Base-by-base conservation (phyloP, 257 asterid genomes). In the Nicotiana benthamiana region DNA sequence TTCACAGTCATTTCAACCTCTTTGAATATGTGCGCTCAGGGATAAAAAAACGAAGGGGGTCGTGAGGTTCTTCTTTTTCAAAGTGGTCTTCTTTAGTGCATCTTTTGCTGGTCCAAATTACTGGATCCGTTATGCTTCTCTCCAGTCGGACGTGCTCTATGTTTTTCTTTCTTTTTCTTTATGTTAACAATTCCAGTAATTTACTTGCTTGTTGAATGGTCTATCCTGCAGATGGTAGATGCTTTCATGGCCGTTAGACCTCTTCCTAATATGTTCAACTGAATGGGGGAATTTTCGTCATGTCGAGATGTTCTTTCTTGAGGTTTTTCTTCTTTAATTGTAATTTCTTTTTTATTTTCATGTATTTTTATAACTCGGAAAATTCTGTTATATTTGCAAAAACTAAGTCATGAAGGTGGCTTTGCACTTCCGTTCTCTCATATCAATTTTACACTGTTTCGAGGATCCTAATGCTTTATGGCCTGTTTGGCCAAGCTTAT, bases 231-330 rank as follows among this genome's bases (percentile, higher is more conserved):
- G 98, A 91, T 93, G 96, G 98, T 93, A 3, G 98, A 92, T 57
- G 95, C 95, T 34, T 93, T 93, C 87, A 93, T 93, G 98, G 95
- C 96, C 1, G 96, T 91, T 6, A 86, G 97, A 16, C 95, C 92
- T 24, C 94, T 94, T 85, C 98, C 98, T 0, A 88, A 89, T 83
- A 94, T 92, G 98, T 94, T 92, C 85, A 85, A 85, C 81, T 92
- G 82, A 86, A 80, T 81, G 17, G 54, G 62, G 34, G 40, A 10
- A 68, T 17, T 68, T 36, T 68, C 18, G 40, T 68, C 22, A n/a
- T 28, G 10, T 34, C 17, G n/a, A 22, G 27, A 65, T 65, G 51
- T 32, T 65, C 9, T 30, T 32, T 18, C 17, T 67, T n/a, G 75
- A 34, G 77, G 1, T 43, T 12, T 70, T 40, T n/a, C 77, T 40